phyloP scores from a whole-genome alignment of 306 rosid genomes.

The Acmispon strigosus region DNA sequence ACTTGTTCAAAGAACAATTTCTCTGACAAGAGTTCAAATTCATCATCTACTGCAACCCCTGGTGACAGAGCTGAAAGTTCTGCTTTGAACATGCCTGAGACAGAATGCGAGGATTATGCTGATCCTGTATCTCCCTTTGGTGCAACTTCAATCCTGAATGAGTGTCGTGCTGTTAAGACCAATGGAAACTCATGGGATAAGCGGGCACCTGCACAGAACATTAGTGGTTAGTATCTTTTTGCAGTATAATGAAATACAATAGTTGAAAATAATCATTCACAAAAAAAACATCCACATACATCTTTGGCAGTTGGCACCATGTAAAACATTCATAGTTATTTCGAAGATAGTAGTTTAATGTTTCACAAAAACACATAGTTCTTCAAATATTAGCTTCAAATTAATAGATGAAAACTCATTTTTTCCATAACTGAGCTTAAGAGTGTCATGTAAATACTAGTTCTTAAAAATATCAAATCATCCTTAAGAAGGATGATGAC shows the following conservation, averaged over 20 bases:
- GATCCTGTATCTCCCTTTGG: conserved; percentile 62
- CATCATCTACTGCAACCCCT: conserved; percentile 60
- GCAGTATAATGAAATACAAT: neutral
- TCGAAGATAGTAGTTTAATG: neutral
- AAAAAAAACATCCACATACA: neutral
- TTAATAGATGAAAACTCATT: neutral
- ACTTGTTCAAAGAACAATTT: conserved; percentile 43
- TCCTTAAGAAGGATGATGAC: neutral
- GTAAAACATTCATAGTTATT: neutral
- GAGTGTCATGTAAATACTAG: neutral
- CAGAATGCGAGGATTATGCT: conserved; percentile 60
- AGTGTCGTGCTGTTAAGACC: conserved; percentile 47
- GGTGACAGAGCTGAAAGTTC: conserved; percentile 50
- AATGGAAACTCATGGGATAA: conserved; percentile 57
- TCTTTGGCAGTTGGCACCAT: neutral
- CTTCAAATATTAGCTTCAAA: neutral
- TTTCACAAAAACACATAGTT: neutral
- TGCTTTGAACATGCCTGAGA: conserved; percentile 42
- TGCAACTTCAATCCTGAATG: conserved; percentile 55
- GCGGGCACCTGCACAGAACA: conserved; percentile 32
- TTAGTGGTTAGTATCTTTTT: conserved; percentile 49
- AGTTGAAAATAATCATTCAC: neutral
- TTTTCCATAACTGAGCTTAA: neutral
- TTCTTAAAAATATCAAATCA: neutral
- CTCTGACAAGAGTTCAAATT: conserved; percentile 66